These are phyloP conservation scores for Gracilariopsis chorda DNA, from an alignment of 23 red algal species.

Conservation along the genomic window DNA sequence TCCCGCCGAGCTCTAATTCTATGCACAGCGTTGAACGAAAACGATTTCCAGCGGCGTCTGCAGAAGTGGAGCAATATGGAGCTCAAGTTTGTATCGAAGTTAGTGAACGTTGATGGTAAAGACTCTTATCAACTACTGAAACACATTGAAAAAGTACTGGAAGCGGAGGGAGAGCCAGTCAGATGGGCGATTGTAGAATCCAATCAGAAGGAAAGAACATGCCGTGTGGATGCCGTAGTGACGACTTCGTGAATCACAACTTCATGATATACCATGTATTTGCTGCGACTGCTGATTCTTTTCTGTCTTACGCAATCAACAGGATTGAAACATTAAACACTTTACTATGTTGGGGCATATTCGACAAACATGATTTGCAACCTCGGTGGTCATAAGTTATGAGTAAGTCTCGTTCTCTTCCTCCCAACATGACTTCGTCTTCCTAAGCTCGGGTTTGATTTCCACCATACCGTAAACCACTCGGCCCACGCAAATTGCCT, in stretches of 20 bases:
- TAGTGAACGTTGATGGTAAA: slow-evolving; percentile 9
- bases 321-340: too few relatives aligned
- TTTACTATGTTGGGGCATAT: too few relatives aligned
- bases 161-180: slow-evolving; percentile 41
- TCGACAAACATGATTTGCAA: too few relatives aligned
- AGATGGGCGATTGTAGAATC: slow-evolving; percentile 57
- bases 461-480: slow-evolving; percentile 51
- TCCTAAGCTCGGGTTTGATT: slow-evolving; percentile 10
- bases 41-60: background rate
- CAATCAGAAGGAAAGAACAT: slow-evolving; percentile 46
- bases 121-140: slow-evolving; percentile 1
- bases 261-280: too few relatives aligned
- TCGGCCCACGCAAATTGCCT: slow-evolving; percentile 31
- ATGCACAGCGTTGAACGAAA: background rate
- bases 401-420: slow-evolving; percentile 62
- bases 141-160: slow-evolving; percentile 42
- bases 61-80: slow-evolving; percentile 24
- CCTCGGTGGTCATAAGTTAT: too few relatives aligned
- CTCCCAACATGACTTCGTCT: slow-evolving; percentile 62
- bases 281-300: too few relatives aligned
- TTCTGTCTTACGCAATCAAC: too few relatives aligned
- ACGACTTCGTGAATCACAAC: background rate
- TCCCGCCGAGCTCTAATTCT: background rate
- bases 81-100: slow-evolving; percentile 48
- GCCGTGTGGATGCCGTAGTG: slow-evolving; percentile 46